Conservation (phyloP, 1,284 basidiomycete species). For the Apiotrichum laibachii region DNA sequence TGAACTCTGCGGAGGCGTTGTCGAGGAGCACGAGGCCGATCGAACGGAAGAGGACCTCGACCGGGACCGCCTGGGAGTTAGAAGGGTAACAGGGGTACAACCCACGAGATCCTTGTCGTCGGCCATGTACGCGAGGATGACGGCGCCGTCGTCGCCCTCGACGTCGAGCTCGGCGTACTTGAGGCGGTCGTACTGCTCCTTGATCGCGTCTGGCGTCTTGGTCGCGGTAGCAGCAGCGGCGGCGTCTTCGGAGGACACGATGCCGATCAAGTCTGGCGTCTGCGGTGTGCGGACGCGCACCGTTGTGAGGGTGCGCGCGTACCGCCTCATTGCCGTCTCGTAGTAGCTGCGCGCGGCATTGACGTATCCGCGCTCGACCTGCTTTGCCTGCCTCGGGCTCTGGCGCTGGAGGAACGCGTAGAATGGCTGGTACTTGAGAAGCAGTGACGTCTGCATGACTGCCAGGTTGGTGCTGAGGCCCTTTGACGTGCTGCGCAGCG, state of each 20-base stretch:
- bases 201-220: conserved; percentile 53
- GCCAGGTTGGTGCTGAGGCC: conserved; percentile 83
- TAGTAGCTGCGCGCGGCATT: conserved; percentile 84
- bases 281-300: conserved; percentile 62
- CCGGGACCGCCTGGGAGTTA: conserved; percentile 67
- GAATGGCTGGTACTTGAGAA: conserved; percentile 79
- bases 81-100: conserved; percentile 9
- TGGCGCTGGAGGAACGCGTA: conserved; percentile 84
- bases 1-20: conserved; percentile 85
- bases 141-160: conserved; percentile 64
- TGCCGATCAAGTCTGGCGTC: conserved; percentile 42
- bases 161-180: conserved; percentile 61
- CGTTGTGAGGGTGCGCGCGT: conserved; percentile 73
- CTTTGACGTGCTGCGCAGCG: conserved; percentile 66
- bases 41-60: conserved; percentile 80
- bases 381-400: conserved; percentile 74
- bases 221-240: conserved; percentile 23
- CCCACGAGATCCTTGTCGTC: conserved; percentile 79
- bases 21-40: conserved; percentile 84
- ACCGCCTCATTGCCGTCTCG: conserved; percentile 91
- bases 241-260: conserved; percentile 35
- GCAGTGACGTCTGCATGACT: conserved; percentile 81
- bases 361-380: conserved; percentile 85
- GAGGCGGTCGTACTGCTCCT: conserved; percentile 56
- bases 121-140: conserved; percentile 77